Evolutionary conservation across 2,329 filamentous ascomycete species (phyloP).

Genomic region (Lecanicillium sp.): DNA sequence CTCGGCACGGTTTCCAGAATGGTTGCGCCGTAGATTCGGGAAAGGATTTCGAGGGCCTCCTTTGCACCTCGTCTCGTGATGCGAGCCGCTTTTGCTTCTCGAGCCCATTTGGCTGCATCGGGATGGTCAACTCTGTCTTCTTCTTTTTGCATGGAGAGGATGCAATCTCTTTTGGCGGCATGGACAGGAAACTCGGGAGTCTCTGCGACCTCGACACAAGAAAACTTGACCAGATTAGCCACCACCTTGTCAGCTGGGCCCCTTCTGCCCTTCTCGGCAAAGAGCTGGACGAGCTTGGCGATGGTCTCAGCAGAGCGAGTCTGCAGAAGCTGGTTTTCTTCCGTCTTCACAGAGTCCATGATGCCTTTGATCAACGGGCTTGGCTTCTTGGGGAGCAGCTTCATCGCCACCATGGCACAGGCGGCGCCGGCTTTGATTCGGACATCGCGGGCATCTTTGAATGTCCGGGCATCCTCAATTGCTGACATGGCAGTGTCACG

Average conservation of each 20-base stretch:
- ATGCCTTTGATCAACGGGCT: slow-evolving; percentile 88
- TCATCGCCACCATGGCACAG: slow-evolving; percentile 81
- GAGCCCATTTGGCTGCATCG: slow-evolving; percentile 83
- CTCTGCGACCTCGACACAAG: slow-evolving; percentile 93
- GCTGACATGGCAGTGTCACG: slow-evolving; percentile 60
- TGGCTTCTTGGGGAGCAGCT: slow-evolving; percentile 84
- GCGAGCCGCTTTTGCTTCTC: slow-evolving; percentile 78
- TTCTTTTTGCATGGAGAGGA: slow-evolving; percentile 92
- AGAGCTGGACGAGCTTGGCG: slow-evolving; percentile 75
- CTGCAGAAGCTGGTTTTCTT: slow-evolving; percentile 86
- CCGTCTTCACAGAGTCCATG: slow-evolving; percentile 96
- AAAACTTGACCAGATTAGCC: slow-evolving; percentile 92
- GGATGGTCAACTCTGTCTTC: slow-evolving; percentile 90
- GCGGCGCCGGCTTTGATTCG: slow-evolving; percentile 82
- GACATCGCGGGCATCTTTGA: slow-evolving; percentile 76
- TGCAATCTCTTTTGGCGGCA: slow-evolving; percentile 65
- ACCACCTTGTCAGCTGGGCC: slow-evolving; percentile 94
- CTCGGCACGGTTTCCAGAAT: slow-evolving; percentile 81
- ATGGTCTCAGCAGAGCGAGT: slow-evolving; percentile 79
- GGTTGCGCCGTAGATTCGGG: slow-evolving; percentile 65
- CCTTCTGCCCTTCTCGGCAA: slow-evolving; percentile 69
- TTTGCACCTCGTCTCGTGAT: slow-evolving; percentile 91
- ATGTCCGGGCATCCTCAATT: slow-evolving; percentile 68
- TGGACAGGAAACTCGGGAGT: slow-evolving; percentile 92
- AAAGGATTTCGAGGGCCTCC: slow-evolving; percentile 83